Percentiles rank a stretch among this genome's conserved stretches.
Conservation (phyloP, 148 eudicot genomes). For the Simmondsia chinensis region DNA sequence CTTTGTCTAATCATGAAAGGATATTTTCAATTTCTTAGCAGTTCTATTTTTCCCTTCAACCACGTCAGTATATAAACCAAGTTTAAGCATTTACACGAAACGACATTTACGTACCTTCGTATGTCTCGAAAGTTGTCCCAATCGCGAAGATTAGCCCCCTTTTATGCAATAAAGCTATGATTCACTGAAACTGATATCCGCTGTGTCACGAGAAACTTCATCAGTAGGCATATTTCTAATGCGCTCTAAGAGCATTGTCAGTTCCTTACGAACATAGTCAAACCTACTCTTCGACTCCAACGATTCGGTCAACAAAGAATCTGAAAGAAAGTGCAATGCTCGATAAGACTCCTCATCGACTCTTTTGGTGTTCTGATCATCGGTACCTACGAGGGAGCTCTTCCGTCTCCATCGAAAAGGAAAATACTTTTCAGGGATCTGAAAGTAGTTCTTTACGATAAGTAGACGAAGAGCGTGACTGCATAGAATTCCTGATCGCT, state of each 20-base stretch:
- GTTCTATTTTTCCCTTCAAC: too few species aligned
- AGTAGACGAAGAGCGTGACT: conserved; percentile 56
- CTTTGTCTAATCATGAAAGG: too few species aligned
- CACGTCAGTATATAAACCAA: too few species aligned
- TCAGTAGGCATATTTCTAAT: conserved; percentile 35
- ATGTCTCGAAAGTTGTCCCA: too few species aligned
- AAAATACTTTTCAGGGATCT: conserved; percentile 50
- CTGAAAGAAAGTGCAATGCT: conserved; percentile 37
- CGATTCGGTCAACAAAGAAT: conserved; percentile 38
- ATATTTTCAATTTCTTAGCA: too few species aligned
- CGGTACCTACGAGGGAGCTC: conserved; percentile 29
- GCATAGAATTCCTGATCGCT: conserved; percentile 54
- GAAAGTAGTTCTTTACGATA: conserved; percentile 51
- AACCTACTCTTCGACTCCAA: conserved; percentile 39
- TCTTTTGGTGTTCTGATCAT: conserved; percentile 20
- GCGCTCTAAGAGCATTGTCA: conserved; percentile 31
- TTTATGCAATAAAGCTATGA: too few species aligned
- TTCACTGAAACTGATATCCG: conserved; percentile 15
- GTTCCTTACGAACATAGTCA: conserved; percentile 33
- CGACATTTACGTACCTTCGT: too few species aligned
- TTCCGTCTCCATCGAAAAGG: conserved; percentile 51
- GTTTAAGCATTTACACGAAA: too few species aligned
- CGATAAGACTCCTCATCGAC: conserved; percentile 25
- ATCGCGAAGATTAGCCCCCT: too few species aligned
- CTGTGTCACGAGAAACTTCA: conserved; percentile 16